phyloP scores from a whole-genome alignment of 2,329 filamentous ascomycete species.

The Pezicula carpinea region DNA sequence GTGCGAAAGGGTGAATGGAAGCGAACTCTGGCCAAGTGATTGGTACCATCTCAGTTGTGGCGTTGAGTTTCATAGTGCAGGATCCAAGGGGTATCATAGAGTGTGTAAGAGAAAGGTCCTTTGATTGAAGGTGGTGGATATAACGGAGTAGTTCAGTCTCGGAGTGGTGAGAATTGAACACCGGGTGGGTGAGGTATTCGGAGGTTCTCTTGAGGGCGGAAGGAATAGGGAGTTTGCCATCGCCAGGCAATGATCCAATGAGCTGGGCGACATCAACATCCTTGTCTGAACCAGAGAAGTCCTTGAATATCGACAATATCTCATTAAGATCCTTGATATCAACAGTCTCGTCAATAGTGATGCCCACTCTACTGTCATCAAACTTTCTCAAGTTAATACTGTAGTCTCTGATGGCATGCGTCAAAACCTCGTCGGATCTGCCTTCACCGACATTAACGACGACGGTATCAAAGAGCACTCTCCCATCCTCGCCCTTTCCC shows the following conservation, averaged over 20 bases:
- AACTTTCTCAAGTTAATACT: conserved; percentile 60
- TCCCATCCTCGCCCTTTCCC: conserved; percentile 50
- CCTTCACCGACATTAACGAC: conserved; percentile 54
- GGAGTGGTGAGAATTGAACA: conserved; percentile 93
- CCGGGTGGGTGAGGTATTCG: conserved; percentile 77
- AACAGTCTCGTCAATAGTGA: conserved; percentile 76
- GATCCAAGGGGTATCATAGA: conserved; percentile 97
- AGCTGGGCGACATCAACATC: conserved; percentile 33
- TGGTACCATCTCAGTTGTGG: conserved; percentile 87
- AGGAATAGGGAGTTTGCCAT: conserved; percentile 41
- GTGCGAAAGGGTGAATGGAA: conserved; percentile 77
- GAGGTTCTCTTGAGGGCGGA: conserved; percentile 64
- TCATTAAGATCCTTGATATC: conserved; percentile 49
- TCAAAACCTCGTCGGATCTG: conserved; percentile 46
- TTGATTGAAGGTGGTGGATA: conserved; percentile 88
- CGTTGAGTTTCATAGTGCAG: conserved; percentile 98
- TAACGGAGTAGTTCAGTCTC: conserved; percentile 93
- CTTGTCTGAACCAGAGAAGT: conserved; percentile 21
- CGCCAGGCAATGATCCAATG: conserved; percentile 37
- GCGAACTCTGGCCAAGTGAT: conserved; percentile 73
- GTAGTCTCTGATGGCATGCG: conserved; percentile 44
- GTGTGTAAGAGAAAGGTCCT: conserved; percentile 88
- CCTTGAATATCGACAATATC: conserved; percentile 52
- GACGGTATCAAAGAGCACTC: conserved; percentile 75
- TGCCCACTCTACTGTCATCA: conserved; percentile 55